Evolutionary conservation across 2,329 filamentous ascomycete genomes (phyloP).

Genomic region (Microdochium paspali): DNA sequence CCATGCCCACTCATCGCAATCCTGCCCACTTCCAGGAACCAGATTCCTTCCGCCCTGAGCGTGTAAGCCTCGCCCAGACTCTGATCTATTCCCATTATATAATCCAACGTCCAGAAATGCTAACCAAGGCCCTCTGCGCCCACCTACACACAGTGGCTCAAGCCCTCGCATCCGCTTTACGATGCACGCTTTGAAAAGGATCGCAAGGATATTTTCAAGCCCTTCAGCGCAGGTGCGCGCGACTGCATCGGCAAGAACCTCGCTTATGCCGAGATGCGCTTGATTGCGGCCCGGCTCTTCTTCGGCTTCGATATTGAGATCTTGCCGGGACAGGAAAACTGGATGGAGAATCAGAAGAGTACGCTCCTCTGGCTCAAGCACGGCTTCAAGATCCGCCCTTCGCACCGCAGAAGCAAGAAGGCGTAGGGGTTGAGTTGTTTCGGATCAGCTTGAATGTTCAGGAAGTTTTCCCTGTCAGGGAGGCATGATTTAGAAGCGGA

Average conservation of each 20-base stretch:
- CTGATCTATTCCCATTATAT: neutral
- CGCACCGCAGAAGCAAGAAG: too few species aligned
- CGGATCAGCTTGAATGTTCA: too few species aligned
- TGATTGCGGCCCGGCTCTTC: conserved; percentile 22
- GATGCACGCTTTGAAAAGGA: conserved; percentile 5
- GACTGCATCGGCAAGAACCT: conserved; percentile 13
- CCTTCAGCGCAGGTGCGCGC: conserved; percentile 9
- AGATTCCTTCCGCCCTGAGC: neutral
- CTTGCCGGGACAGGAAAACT: conserved; percentile 7
- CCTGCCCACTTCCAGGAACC: neutral
- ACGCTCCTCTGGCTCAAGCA: neutral
- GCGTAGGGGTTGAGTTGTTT: too few species aligned
- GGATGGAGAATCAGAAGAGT: conserved; percentile 1
- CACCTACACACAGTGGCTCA: neutral
- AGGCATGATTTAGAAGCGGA: too few species aligned
- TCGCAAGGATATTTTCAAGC: conserved; percentile 6
- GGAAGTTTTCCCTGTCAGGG: too few species aligned
- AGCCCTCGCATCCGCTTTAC: conserved; percentile 4
- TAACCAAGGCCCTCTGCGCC: neutral
- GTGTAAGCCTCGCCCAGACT: neutral
- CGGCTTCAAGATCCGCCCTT: neutral
- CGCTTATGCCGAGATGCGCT: conserved; percentile 22
- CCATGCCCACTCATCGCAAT: neutral
- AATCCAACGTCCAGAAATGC: neutral
- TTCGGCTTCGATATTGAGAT: conserved; percentile 23